These are phyloP conservation scores for Ensete glaucum DNA, from an alignment of 176 grass and related monocot genomes.

Conservation along the genomic window DNA sequence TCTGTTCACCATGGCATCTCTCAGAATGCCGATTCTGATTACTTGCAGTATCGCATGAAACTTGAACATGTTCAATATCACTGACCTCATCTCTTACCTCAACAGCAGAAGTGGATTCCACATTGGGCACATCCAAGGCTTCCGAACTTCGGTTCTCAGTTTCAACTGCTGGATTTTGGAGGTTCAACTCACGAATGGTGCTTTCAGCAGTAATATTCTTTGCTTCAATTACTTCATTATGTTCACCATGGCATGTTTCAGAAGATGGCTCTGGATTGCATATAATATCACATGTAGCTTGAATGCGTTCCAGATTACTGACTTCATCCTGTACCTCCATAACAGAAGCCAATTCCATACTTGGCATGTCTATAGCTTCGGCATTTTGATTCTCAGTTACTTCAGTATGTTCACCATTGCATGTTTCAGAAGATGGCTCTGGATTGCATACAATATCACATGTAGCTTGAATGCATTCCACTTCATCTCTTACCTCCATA, in stretches of 20 bases:
- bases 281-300: background rate
- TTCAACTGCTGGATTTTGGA: background rate
- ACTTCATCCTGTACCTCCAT: background rate
- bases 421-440: background rate
- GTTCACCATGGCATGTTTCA: background rate
- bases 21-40: background rate
- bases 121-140: background rate
- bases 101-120: background rate
- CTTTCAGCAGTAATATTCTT: background rate
- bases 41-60: too few relatives aligned
- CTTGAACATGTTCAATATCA: background rate
- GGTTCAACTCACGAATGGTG: background rate
- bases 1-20: background rate
- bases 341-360: background rate
- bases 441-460: background rate
- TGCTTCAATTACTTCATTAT: background rate
- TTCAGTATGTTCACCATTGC: background rate
- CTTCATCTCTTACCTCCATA: background rate
- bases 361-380: background rate
- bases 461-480: background rate
- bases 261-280: too few relatives aligned
- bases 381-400: background rate
- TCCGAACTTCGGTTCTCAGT: background rate
- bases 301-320: background rate
- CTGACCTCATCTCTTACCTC: background rate